These are phyloP conservation scores for Diaporthe helianthi DNA, from an alignment of 2,329 filamentous ascomycete species.

Conservation along the genomic window DNA sequence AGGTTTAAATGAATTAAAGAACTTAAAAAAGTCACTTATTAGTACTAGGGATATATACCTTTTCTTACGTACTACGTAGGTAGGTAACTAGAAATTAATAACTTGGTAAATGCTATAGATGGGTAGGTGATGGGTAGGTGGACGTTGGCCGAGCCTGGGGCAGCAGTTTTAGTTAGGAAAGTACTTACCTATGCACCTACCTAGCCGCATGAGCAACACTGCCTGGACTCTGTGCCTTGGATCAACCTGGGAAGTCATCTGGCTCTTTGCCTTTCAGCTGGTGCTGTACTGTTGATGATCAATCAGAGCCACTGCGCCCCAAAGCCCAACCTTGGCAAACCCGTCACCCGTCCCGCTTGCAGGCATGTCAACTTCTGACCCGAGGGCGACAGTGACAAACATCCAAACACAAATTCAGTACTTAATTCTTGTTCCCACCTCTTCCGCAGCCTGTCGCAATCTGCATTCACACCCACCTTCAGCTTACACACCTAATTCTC, in stretches of 20 bases:
- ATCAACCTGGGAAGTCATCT: neutral
- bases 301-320: conserved; percentile 7
- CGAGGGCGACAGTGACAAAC: neutral
- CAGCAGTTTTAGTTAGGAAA: neutral
- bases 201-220: too few species aligned
- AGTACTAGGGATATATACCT: too few species aligned
- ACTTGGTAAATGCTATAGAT: too few species aligned
- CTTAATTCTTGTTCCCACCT: neutral
- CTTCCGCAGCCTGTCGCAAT: neutral
- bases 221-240: too few species aligned
- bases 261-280: conserved; percentile 6
- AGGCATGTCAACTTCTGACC: neutral
- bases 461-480: neutral
- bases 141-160: too few species aligned
- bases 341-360: conserved; percentile 1
- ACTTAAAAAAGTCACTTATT: too few species aligned
- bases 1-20: too few species aligned
- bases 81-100: too few species aligned
- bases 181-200: too few species aligned
- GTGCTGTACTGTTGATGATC: neutral
- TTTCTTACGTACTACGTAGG: too few species aligned
- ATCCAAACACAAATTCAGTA: neutral
- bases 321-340: conserved; percentile 18
- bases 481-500: neutral
- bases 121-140: too few species aligned